Conservation (phyloP, 2,329 filamentous ascomycete genomes). For the Gliomastix tumulicola region DNA sequence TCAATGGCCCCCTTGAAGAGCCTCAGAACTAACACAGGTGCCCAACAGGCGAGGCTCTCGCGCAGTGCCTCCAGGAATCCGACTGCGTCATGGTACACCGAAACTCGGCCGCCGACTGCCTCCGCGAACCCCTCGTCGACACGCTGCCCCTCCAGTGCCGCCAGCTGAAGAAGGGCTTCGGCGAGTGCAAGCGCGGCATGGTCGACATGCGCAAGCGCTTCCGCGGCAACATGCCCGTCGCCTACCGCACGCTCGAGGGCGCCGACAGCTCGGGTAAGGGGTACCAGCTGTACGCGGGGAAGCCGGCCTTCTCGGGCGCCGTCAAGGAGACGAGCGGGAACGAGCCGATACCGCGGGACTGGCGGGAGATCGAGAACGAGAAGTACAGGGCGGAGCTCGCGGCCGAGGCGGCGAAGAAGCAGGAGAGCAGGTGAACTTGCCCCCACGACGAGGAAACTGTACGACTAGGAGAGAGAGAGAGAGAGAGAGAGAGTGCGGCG, state of each 20-base stretch:
- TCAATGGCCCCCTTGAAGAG: not conserved
- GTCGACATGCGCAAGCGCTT: constrained; percentile 99
- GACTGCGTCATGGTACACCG: constrained; percentile 94
- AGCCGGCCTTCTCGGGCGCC: constrained; percentile 58
- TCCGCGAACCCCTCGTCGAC: constrained; percentile 73
- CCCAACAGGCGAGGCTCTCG: constrained; percentile 73
- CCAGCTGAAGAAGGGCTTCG: constrained; percentile 86
- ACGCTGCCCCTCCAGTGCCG: constrained; percentile 82
- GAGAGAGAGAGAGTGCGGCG: too few relatives aligned
- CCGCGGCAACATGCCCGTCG: constrained; percentile 83
- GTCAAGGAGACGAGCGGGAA: constrained; percentile 62
- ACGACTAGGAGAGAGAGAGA: too few relatives aligned
- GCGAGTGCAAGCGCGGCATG: constrained; percentile 92
- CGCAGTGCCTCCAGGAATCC: constrained; percentile 89
- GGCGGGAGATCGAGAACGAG: constrained; percentile 60
- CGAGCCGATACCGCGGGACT: constrained; percentile 53
- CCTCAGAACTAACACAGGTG: constrained; percentile 1
- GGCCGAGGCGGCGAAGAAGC: constrained; percentile 7
- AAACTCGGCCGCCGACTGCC: constrained; percentile 79
- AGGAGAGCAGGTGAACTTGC: too few relatives aligned
- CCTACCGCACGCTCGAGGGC: constrained; percentile 49
- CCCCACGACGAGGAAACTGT: too few relatives aligned
- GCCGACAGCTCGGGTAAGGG: constrained; percentile 51
- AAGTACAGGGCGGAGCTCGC: constrained; percentile 32
- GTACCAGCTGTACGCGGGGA: constrained; percentile 74